These are phyloP conservation scores for Pseudozyma sp. DNA, from an alignment of 1,284 basidiomycete genomes.

Conservation along the genomic window DNA sequence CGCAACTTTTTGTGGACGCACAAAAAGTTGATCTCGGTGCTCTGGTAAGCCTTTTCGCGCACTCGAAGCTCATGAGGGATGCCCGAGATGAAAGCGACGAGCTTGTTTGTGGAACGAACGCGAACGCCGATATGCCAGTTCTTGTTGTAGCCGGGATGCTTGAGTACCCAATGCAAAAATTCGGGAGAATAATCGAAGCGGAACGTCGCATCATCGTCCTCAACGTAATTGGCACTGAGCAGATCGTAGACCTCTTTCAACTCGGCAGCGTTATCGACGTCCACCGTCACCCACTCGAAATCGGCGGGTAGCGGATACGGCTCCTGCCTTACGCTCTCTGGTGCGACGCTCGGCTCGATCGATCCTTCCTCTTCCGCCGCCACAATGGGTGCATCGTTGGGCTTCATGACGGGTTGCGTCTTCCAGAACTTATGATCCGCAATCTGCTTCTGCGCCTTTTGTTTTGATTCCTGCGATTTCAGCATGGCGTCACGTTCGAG, in stretches of 20 bases:
- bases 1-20: slow-evolving; percentile 98
- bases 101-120: slow-evolving; percentile 81
- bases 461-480: slow-evolving; percentile 56
- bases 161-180: slow-evolving; percentile 94
- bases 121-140: slow-evolving; percentile 98
- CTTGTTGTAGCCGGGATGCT: slow-evolving; percentile 89
- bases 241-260: slow-evolving; percentile 92
- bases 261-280: slow-evolving; percentile 81
- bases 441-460: slow-evolving; percentile 52
- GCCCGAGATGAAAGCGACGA: slow-evolving; percentile 98
- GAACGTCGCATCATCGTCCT: slow-evolving; percentile 95
- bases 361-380: slow-evolving; percentile 76
- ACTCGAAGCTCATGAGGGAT: slow-evolving; percentile 75
- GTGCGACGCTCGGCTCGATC: slow-evolving; percentile 84
- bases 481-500: slow-evolving; percentile 56
- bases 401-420: slow-evolving; percentile 83
- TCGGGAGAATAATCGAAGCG: slow-evolving; percentile 95
- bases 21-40: slow-evolving; percentile 93
- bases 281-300: slow-evolving; percentile 89
- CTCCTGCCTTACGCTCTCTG: slow-evolving; percentile 84
- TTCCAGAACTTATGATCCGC: slow-evolving; percentile 69
- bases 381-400: slow-evolving; percentile 70
- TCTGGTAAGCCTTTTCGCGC: slow-evolving; percentile 55
- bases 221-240: slow-evolving; percentile 92
- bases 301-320: slow-evolving; percentile 89